These are phyloP conservation scores for Ananas comosus DNA, from an alignment of 176 grass and related monocot genomes.

Conservation along the genomic window DNA sequence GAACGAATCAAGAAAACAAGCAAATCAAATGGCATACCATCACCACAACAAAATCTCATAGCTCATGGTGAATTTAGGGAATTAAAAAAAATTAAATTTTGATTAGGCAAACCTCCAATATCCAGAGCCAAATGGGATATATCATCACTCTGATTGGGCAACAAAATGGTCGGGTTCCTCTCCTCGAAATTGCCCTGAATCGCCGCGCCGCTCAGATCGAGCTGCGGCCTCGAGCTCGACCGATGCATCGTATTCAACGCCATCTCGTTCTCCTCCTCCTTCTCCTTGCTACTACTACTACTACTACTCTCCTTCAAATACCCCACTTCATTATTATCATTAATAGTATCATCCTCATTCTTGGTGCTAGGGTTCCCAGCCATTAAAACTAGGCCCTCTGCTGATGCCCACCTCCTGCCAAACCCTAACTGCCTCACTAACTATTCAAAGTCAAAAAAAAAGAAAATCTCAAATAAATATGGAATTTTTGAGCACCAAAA, in stretches of 20 bases:
- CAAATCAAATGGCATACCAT: too few species aligned
- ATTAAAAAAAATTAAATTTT: background rate
- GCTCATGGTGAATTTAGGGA: too few species aligned
- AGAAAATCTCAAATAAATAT: too few species aligned
- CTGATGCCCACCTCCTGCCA: slow-evolving; percentile 1
- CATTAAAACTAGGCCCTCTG: background rate
- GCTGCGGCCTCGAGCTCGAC: slow-evolving; percentile 74
- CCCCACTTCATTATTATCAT: background rate
- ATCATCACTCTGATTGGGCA: slow-evolving; percentile 96
- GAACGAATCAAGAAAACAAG: too few species aligned
- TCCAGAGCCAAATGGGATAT: slow-evolving; percentile 92
- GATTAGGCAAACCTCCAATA: slow-evolving; percentile 51
- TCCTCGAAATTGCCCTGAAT: slow-evolving; percentile 91
- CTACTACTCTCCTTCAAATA: background rate
- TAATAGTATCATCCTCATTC: background rate
- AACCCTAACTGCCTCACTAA: slow-evolving; percentile 9
- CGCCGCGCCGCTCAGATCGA: slow-evolving; percentile 84
- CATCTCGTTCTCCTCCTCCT: slow-evolving; percentile 20
- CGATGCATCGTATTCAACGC: slow-evolving; percentile 31
- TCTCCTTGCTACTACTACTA: background rate
- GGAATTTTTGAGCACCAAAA: too few species aligned
- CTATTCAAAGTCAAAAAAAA: background rate
- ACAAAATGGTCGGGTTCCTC: slow-evolving; percentile 70
- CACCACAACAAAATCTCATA: too few species aligned
- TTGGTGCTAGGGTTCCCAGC: background rate